phyloP scores from a whole-genome alignment of 2,329 filamentous ascomycete genomes.

The Sclerotinia spermophila region DNA sequence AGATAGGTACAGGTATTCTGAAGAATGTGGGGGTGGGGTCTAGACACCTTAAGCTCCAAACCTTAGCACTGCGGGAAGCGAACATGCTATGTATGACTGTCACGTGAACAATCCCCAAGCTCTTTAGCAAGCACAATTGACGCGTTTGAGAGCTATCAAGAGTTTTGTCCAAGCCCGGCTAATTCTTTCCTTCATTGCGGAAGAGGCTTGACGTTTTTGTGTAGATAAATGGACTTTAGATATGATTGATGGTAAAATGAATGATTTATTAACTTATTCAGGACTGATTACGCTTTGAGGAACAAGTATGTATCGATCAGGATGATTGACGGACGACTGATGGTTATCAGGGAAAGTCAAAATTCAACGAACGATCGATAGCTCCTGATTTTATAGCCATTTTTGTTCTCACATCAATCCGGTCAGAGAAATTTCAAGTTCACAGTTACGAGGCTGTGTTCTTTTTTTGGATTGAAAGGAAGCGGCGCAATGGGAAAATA shows the following conservation, averaged over 20 bases:
- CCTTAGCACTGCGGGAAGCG: neutral
- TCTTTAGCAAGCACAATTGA: slow-evolving; percentile 15
- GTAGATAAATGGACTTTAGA: neutral
- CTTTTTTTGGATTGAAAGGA: neutral
- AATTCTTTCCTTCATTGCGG: slow-evolving; percentile 7
- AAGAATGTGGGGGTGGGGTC: slow-evolving; percentile 15
- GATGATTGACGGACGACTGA: neutral
- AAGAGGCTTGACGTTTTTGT: neutral
- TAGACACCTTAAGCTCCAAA: neutral
- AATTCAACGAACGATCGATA: neutral
- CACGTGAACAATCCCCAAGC: neutral
- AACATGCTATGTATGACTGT: too few relatives aligned
- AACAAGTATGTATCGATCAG: neutral
- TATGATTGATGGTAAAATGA: neutral
- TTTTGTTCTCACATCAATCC: neutral
- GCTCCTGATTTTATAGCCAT: neutral
- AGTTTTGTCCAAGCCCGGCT: slow-evolving; percentile 14
- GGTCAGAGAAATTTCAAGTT: neutral
- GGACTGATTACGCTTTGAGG: neutral
- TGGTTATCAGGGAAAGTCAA: neutral
- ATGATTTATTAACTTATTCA: neutral
- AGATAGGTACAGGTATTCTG: neutral
- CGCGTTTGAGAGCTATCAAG: slow-evolving; percentile 16
- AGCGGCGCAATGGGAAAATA: neutral
- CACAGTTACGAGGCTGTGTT: neutral